Evolutionary conservation across 371 early-diverging fungal genomes (phyloP).

Genomic region (Sporodiniella umbellata): DNA sequence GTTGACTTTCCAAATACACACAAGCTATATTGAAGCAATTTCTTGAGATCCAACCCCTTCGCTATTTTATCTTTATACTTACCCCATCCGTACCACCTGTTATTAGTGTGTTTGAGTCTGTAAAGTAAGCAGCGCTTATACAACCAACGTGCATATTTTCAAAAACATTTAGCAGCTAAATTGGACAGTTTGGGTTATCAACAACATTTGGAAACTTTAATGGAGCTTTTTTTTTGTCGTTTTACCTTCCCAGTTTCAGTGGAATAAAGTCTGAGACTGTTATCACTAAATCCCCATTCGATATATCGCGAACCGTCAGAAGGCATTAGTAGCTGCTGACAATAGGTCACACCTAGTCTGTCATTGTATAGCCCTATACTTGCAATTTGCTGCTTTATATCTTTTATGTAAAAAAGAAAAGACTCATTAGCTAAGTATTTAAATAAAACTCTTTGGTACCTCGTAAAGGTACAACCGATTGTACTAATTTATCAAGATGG

Average conservation of each 20-base stretch:
- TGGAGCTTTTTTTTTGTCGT: background rate
- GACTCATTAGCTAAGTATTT: too few species aligned
- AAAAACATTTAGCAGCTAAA: slow-evolving; percentile 56
- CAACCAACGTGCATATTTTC: slow-evolving; percentile 72
- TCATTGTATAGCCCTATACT: slow-evolving; percentile 49
- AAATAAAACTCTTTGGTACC: too few species aligned
- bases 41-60: background rate
- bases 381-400: slow-evolving; percentile 54
- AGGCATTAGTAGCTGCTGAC: slow-evolving; percentile 53
- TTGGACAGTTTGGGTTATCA: background rate
- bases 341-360: slow-evolving; percentile 45
- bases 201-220: background rate
- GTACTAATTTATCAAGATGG: slow-evolving; percentile 54
- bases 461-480: slow-evolving; percentile 51
- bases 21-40: slow-evolving; percentile 31
- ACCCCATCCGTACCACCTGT: slow-evolving; percentile 74
- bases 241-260: slow-evolving; percentile 61
- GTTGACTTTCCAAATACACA: slow-evolving; percentile 66
- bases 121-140: slow-evolving; percentile 64
- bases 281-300: slow-evolving; percentile 75
- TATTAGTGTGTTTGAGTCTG: slow-evolving; percentile 63
- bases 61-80: slow-evolving; percentile 5
- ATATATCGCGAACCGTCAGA: slow-evolving; percentile 59
- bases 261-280: slow-evolving; percentile 59
- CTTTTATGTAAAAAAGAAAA: too few species aligned